These are phyloP conservation scores for Phialophora macrospora DNA, from an alignment of 2,329 filamentous ascomycete genomes.

Conservation along the genomic window DNA sequence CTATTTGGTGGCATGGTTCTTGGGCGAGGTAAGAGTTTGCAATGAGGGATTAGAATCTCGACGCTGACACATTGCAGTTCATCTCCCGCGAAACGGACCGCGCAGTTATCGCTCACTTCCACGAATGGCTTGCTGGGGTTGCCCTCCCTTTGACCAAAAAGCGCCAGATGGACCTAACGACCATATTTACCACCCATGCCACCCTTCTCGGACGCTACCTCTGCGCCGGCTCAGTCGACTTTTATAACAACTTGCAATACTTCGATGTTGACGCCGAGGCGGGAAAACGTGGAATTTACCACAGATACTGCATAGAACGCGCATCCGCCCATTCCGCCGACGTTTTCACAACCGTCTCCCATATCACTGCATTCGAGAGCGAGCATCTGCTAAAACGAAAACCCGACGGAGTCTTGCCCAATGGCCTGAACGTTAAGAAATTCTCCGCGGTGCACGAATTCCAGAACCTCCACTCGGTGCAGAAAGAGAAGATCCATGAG, in stretches of 20 bases:
- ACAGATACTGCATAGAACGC: constrained; percentile 96
- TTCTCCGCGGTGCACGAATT: constrained; percentile 99
- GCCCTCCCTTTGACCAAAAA: constrained; percentile 90
- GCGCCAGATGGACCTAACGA: constrained; percentile 93
- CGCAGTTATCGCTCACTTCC: constrained; percentile 96
- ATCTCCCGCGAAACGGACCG: constrained; percentile 89
- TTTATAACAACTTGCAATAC: constrained; percentile 97
- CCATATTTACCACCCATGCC: constrained; percentile 97
- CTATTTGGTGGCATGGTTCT: constrained; percentile 95
- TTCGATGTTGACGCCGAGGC: constrained; percentile 97
- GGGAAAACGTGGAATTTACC: constrained; percentile 97
- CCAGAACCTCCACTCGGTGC: constrained; percentile 94
- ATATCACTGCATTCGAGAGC: constrained; percentile 97
- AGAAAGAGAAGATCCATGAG: constrained; percentile 97
- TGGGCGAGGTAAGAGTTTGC: constrained; percentile 76
- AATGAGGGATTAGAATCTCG: background rate
- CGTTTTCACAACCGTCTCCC: constrained; percentile 97
- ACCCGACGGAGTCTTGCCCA: constrained; percentile 93
- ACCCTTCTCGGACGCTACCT: constrained; percentile 94
- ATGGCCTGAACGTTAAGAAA: constrained; percentile 97
- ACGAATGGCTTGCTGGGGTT: constrained; percentile 97
- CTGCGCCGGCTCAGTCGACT: constrained; percentile 95
- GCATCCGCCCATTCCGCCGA: constrained; percentile 89
- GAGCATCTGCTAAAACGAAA: constrained; percentile 97
- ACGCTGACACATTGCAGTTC: constrained; percentile 63